Conservation (phyloP, 306 rosid species). For the Albizia julibrissin region DNA sequence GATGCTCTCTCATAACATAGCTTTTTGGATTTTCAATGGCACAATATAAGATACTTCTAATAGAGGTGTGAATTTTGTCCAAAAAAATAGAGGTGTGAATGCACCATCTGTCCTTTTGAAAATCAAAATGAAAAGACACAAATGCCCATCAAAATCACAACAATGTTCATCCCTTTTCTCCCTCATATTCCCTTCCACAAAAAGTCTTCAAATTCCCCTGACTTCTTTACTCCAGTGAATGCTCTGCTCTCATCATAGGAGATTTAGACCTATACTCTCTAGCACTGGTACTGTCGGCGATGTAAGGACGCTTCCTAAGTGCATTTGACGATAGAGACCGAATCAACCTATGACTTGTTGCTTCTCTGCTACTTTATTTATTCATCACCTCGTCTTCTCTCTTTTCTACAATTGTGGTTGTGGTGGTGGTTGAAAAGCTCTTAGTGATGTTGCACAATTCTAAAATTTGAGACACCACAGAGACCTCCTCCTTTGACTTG, state of each 20-base stretch:
- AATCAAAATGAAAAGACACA: too few relatives aligned
- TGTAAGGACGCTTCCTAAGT: background rate
- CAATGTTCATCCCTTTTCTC: too few relatives aligned
- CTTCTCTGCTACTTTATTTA: constrained; percentile 47
- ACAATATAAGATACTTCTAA: too few relatives aligned
- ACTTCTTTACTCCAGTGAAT: background rate
- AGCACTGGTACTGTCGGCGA: background rate
- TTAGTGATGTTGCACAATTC: constrained; percentile 60
- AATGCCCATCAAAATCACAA: too few relatives aligned
- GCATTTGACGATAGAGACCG: background rate
- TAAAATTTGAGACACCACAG: constrained; percentile 42
- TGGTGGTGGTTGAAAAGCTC: constrained; percentile 58
- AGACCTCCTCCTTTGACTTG: constrained; percentile 2
- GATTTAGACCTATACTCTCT: background rate
- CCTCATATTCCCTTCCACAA: background rate
- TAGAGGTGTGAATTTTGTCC: too few relatives aligned
- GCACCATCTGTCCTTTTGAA: too few relatives aligned
- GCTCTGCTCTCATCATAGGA: background rate
- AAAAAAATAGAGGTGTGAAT: too few relatives aligned
- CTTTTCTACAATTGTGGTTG: constrained; percentile 53
- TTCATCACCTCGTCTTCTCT: constrained; percentile 78
- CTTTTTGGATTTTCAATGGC: too few relatives aligned
- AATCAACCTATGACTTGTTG: constrained; percentile 34
- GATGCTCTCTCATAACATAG: too few relatives aligned
- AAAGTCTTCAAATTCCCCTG: background rate